These are phyloP conservation scores for Arxiozyma slooffiae DNA, from an alignment of 1,139 yeast genomes.

Conservation along the genomic window DNA sequence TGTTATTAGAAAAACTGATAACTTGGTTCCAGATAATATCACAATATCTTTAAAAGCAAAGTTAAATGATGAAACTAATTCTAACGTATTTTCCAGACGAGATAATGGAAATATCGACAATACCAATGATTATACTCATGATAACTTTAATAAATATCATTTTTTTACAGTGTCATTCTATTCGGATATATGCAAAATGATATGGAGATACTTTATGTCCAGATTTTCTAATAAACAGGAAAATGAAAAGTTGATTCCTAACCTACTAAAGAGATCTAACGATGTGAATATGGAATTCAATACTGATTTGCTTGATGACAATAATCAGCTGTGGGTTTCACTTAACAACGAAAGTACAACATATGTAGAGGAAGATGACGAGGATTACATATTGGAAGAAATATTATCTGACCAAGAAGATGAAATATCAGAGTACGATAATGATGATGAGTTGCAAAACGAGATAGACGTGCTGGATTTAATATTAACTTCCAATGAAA, in stretches of 20 bases:
- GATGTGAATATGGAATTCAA: background rate
- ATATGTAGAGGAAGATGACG: slow-evolving; percentile 1
- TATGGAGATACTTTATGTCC: background rate
- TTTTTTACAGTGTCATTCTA: background rate
- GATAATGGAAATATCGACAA: background rate
- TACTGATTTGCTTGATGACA: background rate
- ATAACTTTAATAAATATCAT: background rate
- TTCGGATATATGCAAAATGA: background rate
- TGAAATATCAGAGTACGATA: background rate
- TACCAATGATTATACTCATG: background rate
- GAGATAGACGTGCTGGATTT: background rate
- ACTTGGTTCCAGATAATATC: background rate
- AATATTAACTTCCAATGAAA: background rate
- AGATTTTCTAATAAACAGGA: background rate
- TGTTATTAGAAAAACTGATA: background rate
- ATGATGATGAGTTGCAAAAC: background rate
- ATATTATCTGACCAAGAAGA: background rate
- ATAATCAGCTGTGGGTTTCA: background rate
- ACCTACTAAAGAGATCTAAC: background rate
- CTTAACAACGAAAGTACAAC: background rate
- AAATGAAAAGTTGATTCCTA: background rate
- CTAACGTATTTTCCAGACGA: background rate
- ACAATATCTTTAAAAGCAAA: background rate
- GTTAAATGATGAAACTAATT: background rate
- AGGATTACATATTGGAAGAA: slow-evolving; percentile 1